phyloP scores from a whole-genome alignment of 108 stramenopile species.

The Cyclotella baltica region DNA sequence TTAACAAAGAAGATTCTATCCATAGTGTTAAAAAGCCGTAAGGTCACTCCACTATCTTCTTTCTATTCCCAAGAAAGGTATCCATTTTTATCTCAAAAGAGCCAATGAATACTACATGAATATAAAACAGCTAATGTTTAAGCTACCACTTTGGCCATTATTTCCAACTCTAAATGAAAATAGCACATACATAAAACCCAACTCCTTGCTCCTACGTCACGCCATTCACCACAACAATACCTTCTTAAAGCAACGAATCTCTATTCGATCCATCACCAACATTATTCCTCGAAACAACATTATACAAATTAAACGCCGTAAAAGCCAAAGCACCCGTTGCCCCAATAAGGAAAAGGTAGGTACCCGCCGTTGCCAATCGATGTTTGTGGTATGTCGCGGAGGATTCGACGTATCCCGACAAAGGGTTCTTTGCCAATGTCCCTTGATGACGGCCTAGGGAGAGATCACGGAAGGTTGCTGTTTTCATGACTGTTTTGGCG shows the following conservation, averaged over 20 bases:
- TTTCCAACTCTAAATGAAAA: too few species aligned
- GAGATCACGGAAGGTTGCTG: slow-evolving; percentile 68
- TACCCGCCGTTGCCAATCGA: not conserved
- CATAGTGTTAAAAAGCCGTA: too few species aligned
- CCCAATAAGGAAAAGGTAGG: not conserved
- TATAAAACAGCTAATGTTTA: too few species aligned
- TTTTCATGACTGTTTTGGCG: slow-evolving; percentile 67
- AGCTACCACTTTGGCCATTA: too few species aligned
- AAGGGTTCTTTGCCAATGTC: slow-evolving; percentile 42
- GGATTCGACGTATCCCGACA: slow-evolving; percentile 50
- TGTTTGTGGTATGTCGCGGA: not conserved
- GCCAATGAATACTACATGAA: too few species aligned
- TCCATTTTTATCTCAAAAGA: too few species aligned
- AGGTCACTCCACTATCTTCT: too few species aligned
- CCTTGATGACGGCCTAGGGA: slow-evolving; percentile 52
- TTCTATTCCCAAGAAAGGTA: too few species aligned
- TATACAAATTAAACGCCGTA: not conserved
- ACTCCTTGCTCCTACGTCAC: too few species aligned
- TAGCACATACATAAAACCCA: too few species aligned
- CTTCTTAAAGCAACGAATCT: not conserved
- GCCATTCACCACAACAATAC: too few species aligned
- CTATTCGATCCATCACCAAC: not conserved
- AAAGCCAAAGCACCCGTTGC: not conserved
- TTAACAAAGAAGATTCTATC: too few species aligned
- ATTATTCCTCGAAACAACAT: not conserved